Evolutionary conservation across 2,329 filamentous ascomycete species (phyloP).

Genomic region (Metarhizium brunneum): DNA sequence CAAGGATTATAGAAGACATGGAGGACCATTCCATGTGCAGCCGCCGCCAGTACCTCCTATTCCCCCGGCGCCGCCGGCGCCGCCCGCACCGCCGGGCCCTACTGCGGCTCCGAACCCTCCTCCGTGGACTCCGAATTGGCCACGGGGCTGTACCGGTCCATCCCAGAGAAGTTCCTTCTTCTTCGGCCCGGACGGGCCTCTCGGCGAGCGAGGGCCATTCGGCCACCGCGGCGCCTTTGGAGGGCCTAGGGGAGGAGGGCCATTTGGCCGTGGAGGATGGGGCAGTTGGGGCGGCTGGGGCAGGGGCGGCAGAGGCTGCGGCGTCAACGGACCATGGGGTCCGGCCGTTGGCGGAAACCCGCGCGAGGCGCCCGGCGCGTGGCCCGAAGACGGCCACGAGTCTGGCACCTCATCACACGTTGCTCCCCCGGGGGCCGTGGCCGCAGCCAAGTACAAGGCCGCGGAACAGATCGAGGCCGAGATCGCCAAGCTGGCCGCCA

Average conservation of each 20-base stretch:
- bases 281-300: conserved; percentile 7
- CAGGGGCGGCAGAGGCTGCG: conserved; percentile 4
- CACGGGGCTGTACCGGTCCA: neutral
- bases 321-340: conserved; percentile 5
- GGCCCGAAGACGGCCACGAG: conserved; percentile 21
- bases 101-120: conserved; percentile 1
- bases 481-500: conserved; percentile 20
- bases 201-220: neutral
- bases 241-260: neutral
- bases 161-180: neutral
- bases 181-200: neutral
- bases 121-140: neutral
- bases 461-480: conserved; percentile 25
- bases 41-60: conserved; percentile 2
- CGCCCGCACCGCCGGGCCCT: conserved; percentile 2
- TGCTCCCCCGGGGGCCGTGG: conserved; percentile 14
- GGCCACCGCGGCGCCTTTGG: neutral
- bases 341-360: conserved; percentile 1
- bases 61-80: neutral
- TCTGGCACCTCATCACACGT: neutral
- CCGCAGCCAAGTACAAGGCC: conserved; percentile 26
- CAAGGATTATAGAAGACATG: conserved; percentile 19
- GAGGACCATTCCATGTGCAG: neutral
- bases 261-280: conserved; percentile 6
- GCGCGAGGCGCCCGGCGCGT: conserved; percentile 19